Conservation (phyloP, 1,284 basidiomycete genomes). For the Sporisorium exsertum region DNA sequence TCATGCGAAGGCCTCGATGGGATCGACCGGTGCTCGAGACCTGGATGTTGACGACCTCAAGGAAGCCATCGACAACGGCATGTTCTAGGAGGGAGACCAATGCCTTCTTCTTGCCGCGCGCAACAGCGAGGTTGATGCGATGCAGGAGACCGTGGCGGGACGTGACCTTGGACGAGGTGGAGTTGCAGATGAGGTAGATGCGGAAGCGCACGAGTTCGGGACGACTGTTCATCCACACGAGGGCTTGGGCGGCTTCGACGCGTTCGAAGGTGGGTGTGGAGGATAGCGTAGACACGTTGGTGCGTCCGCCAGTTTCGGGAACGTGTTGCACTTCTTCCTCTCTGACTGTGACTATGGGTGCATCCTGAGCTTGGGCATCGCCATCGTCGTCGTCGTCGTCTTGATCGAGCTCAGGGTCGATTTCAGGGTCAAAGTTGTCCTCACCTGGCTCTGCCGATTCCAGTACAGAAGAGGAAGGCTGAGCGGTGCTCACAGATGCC, state of each 20-base stretch:
- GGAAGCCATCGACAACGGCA: conserved; percentile 37
- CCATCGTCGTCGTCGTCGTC: conserved; percentile 15
- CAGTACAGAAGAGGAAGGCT: not conserved
- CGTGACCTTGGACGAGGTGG: conserved; percentile 34
- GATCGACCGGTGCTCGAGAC: conserved; percentile 14
- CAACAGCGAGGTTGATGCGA: conserved; percentile 24
- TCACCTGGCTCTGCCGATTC: not conserved
- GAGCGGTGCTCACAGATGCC: not conserved
- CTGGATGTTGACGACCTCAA: conserved; percentile 39
- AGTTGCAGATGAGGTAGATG: conserved; percentile 37
- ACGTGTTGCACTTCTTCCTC: conserved; percentile 19
- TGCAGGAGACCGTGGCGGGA: conserved; percentile 18
- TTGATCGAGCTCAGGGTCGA: not conserved
- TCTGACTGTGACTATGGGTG: conserved; percentile 31
- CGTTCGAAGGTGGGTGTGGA: conserved; percentile 30
- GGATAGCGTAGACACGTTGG: not conserved
- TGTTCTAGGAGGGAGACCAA: conserved; percentile 34
- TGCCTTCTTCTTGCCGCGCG: conserved; percentile 2
- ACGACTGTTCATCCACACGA: conserved; percentile 54
- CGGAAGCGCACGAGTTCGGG: conserved; percentile 52
- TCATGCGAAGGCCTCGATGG: conserved; percentile 41
- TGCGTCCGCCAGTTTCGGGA: not conserved
- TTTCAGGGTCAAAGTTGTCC: conserved; percentile 9
- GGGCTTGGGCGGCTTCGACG: conserved; percentile 31
- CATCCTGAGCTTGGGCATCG: conserved; percentile 15